A percentile compares a stretch with the other conserved stretches of the same genome.
Conservation (phyloP, 768 basidiomycete species). For the Agaricus blazei region DNA sequence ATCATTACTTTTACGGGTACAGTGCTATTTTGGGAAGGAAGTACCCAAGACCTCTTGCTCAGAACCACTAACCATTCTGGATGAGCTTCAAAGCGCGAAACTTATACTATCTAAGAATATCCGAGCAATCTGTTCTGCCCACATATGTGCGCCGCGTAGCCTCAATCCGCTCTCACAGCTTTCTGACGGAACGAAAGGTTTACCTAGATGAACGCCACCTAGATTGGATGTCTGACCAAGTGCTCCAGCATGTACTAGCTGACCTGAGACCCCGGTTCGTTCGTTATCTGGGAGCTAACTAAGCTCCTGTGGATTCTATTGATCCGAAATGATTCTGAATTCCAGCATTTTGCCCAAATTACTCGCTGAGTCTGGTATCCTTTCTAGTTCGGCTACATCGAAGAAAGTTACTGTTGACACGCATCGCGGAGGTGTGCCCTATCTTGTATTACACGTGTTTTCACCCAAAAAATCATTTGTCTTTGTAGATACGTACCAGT, state of each 20-base stretch:
- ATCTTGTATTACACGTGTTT: constrained; percentile 5
- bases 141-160: constrained; percentile 50
- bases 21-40: too few species aligned
- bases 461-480: not conserved
- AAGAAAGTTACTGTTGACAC: constrained; percentile 77
- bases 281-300: constrained; percentile 3
- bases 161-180: not conserved
- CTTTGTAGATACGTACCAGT: constrained; percentile 77
- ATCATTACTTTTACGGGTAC: not conserved
- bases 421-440: constrained; percentile 68
- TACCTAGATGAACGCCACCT: constrained; percentile 88
- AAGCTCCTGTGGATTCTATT: not conserved
- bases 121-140: constrained; percentile 67
- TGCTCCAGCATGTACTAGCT: constrained; percentile 75
- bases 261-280: constrained; percentile 69
- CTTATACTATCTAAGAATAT: constrained; percentile 78
- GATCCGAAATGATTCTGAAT: not conserved
- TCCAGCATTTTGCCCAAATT: constrained; percentile 63
- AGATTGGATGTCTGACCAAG: constrained; percentile 84
- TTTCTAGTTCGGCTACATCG: constrained; percentile 35
- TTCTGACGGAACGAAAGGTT: constrained; percentile 35
- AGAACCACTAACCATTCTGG: not conserved
- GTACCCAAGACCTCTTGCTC: not conserved
- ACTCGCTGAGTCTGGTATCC: constrained; percentile 47
- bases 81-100: constrained; percentile 75